phyloP scores from a whole-genome alignment of 306 rosid genomes.

The Urtica urens region DNA sequence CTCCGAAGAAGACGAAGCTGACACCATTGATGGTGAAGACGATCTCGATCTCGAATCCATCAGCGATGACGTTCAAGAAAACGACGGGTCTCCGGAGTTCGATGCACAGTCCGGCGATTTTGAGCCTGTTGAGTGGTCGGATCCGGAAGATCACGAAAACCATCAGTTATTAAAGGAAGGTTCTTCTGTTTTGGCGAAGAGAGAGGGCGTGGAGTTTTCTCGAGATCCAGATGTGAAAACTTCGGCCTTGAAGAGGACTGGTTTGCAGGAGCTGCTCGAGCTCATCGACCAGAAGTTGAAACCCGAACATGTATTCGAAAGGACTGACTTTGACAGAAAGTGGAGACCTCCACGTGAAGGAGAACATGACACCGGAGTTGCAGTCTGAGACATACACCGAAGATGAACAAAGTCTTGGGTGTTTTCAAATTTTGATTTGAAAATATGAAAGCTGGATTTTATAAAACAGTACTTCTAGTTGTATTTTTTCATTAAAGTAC shows the following conservation, averaged over 20 bases:
- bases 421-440: too few species aligned
- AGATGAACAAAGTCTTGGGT: too few species aligned
- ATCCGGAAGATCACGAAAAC: slow-evolving; percentile 28
- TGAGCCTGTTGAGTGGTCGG: slow-evolving; percentile 61
- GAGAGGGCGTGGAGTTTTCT: not conserved
- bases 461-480: too few species aligned
- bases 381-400: too few species aligned
- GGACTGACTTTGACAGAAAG: slow-evolving; percentile 39
- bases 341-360: slow-evolving; percentile 64
- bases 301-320: slow-evolving; percentile 34
- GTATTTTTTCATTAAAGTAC: too few species aligned
- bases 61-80: slow-evolving; percentile 34
- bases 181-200: slow-evolving; percentile 13
- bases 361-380: slow-evolving; percentile 27
- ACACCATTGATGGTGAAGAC: slow-evolving; percentile 11
- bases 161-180: slow-evolving; percentile 25
- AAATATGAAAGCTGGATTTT: too few species aligned
- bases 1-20: slow-evolving; percentile 20
- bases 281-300: slow-evolving; percentile 62
- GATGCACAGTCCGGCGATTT: too few species aligned
- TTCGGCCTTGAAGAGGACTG: slow-evolving; percentile 67
- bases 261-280: slow-evolving; percentile 70
- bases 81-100: slow-evolving; percentile 30
- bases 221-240: slow-evolving; percentile 59
- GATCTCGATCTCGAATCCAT: slow-evolving; percentile 13